Evolutionary conservation across 148 eudicot species (phyloP), one percentile per base, ranked within the genome.

Genomic region (Silene latifolia): DNA sequence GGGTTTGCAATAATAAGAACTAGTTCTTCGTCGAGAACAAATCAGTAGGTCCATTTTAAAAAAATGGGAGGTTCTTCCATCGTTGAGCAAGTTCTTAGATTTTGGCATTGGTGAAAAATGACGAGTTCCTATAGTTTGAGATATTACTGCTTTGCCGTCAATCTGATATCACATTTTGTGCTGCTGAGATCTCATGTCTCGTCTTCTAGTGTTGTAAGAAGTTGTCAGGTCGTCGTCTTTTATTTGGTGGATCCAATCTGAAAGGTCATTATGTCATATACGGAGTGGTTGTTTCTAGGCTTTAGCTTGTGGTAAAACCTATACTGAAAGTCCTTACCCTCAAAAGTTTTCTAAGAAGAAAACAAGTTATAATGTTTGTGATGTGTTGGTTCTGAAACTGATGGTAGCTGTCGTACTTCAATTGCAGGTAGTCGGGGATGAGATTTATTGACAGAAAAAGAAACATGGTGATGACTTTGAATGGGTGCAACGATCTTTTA

Each of bases 381-480:
- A 47, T 21, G 4, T 21, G 58, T 3, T 20, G 44, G 44, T 39
- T 0, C 3, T 39, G 44, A 47, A 12, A 53, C 29, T 70, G 61
- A 70, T 24, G 39, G 5, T 70, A 53, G 42, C 21, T 70, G 48
- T 63, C 35, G 69, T 73, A 70, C 69, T 77, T 25, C 32, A 19
- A 72, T 67, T 76, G 82, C 83, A 94, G 96, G 93, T 84, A 86
- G 88, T 85, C 81, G 89, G 86, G 81, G 92, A 91, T 80, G 93
- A 86, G 53, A 69, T 73, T 69, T 85, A 80, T 51, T 70, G 88
- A 86, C 73, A 70, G 78, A 80, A 79, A 69, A 83, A 83, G 82
- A 85, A 85, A 81, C 72, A 64, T 48, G 79, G 83, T 32, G 83
- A 86, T 62, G 81, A 80, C 58, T 76, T 79, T 74, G 87, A 77